phyloP scores from a whole-genome alignment of 306 rosid species.

The Abrus pulchellus region DNA sequence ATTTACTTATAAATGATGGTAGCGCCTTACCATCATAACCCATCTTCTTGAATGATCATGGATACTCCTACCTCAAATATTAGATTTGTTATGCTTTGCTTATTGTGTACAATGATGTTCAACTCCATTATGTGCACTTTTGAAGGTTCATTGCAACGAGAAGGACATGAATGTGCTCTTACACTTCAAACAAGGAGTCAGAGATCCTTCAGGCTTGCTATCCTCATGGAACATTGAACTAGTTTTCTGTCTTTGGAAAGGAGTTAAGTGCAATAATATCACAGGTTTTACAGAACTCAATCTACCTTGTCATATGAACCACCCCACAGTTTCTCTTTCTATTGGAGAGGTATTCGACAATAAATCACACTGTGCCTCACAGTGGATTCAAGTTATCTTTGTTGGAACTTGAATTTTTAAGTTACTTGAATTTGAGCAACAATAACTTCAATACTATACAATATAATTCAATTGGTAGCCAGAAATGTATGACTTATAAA shows the following conservation, averaged over 20 bases:
- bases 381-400: constrained; percentile 22
- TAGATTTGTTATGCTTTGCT: background rate
- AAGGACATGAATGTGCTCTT: constrained; percentile 16
- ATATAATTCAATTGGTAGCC: background rate
- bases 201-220: background rate
- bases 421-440: constrained; percentile 9
- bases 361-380: constrained; percentile 10
- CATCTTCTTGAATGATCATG: too few species aligned
- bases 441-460: constrained; percentile 33
- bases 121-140: background rate
- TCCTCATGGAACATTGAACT: background rate
- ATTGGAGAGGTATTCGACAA: background rate
- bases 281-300: background rate
- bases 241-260: constrained; percentile 21
- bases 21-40: too few species aligned
- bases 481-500: background rate
- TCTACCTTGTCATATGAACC: constrained; percentile 10
- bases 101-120: background rate
- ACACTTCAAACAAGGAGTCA: constrained; percentile 7
- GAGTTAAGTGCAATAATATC: constrained; percentile 13
- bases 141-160: background rate
- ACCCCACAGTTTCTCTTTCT: background rate
- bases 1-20: too few species aligned
- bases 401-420: constrained; percentile 24
- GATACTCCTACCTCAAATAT: background rate